Conservation (phyloP, 2,329 filamentous ascomycete genomes). For the Emericellopsis atlantica region DNA sequence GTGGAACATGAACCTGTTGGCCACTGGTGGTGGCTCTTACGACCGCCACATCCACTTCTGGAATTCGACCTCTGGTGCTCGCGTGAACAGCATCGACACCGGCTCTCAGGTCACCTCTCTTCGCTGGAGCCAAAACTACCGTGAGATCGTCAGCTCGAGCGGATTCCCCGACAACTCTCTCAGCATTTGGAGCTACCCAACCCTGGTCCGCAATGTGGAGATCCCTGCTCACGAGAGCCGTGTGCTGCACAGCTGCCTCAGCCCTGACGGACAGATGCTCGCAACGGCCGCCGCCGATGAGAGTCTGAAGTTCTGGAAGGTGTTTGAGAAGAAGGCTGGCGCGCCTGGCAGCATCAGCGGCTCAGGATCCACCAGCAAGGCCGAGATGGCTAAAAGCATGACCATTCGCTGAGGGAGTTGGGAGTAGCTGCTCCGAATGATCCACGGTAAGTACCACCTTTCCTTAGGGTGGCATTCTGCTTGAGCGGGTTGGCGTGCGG, state of each 20-base stretch:
- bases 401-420: slow-evolving; percentile 58
- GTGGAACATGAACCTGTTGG: slow-evolving; percentile 95
- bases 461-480: slow-evolving; percentile 25
- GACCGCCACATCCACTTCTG: slow-evolving; percentile 99
- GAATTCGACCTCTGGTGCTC: slow-evolving; percentile 95
- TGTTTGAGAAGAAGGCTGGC: slow-evolving; percentile 97
- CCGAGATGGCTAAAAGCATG: slow-evolving; percentile 87
- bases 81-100: slow-evolving; percentile 98
- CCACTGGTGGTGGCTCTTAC: slow-evolving; percentile 90
- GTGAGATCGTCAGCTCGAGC: slow-evolving; percentile 93
- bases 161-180: slow-evolving; percentile 99
- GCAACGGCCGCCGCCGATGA: slow-evolving; percentile 94
- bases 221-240: slow-evolving; percentile 95
- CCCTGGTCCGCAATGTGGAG: slow-evolving; percentile 91
- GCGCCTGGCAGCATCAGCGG: slow-evolving; percentile 50
- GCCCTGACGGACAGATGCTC: slow-evolving; percentile 94
- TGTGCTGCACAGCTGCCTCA: slow-evolving; percentile 92
- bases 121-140: slow-evolving; percentile 92
- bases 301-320: slow-evolving; percentile 99
- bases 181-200: slow-evolving; percentile 98
- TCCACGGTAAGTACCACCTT: slow-evolving; percentile 32
- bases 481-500: slow-evolving; percentile 24
- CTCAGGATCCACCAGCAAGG: slow-evolving; percentile 62
- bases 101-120: slow-evolving; percentile 95
- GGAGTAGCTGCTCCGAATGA: background rate